Evolutionary conservation across 2,329 filamentous ascomycete genomes (phyloP).

Genomic region (Stylonectria norvegica): DNA sequence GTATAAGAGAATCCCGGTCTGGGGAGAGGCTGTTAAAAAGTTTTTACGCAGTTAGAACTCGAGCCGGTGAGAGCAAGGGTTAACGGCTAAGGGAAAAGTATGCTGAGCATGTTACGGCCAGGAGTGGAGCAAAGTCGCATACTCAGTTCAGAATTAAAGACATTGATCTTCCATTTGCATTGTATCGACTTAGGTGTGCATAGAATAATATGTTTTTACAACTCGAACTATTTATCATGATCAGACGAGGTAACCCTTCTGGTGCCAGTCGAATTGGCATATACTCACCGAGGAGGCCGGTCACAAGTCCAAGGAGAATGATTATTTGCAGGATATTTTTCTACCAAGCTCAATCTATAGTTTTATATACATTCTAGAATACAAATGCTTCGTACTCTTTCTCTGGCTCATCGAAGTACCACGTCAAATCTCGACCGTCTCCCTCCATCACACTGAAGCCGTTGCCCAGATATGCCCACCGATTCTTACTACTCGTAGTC

Average conservation of each 20-base stretch:
- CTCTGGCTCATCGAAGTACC: constrained; percentile 7
- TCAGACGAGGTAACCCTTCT: no score
- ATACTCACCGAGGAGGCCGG: no score
- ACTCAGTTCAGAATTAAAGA: not conserved
- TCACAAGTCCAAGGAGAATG: no score
- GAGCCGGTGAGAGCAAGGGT: no score
- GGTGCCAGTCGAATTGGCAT: no score
- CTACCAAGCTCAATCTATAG: not conserved
- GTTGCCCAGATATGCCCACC: constrained; percentile 2
- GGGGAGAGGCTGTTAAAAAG: not conserved
- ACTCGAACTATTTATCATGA: no score
- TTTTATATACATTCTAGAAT: not conserved
- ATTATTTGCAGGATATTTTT: no score
- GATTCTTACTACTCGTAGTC: not conserved
- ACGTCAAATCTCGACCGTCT: constrained; percentile 3
- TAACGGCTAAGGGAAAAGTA: no score
- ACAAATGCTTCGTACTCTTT: not conserved
- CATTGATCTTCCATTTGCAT: no score
- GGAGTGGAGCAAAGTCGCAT: not conserved
- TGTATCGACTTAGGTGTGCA: no score
- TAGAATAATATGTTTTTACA: no score
- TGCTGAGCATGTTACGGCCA: no score
- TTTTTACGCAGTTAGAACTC: not conserved
- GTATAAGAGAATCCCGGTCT: not conserved
- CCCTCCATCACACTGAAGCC: constrained; percentile 1